Conservation (phyloP, 257 asterid genomes). For the Fraxinus anomala region DNA sequence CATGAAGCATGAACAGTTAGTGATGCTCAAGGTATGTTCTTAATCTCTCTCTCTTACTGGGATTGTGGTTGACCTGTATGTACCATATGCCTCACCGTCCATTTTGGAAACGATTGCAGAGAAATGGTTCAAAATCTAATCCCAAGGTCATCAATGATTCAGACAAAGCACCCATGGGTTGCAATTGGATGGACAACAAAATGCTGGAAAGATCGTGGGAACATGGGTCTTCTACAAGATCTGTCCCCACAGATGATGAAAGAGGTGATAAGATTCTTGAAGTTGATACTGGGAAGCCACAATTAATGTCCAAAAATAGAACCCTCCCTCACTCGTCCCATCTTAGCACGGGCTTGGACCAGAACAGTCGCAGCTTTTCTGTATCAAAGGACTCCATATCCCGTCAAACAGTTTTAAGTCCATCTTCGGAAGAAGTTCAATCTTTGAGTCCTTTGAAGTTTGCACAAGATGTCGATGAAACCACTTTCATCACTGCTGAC, state of each 20-base stretch:
- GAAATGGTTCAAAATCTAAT: slow-evolving; percentile 49
- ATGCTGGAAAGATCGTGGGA: slow-evolving; percentile 26
- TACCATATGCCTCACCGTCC: background rate
- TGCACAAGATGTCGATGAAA: slow-evolving; percentile 38
- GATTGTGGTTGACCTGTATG: background rate
- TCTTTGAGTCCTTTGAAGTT: slow-evolving; percentile 48
- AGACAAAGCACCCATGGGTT: slow-evolving; percentile 21
- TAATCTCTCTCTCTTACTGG: background rate
- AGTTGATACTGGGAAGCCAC: slow-evolving; percentile 47
- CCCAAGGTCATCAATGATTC: slow-evolving; percentile 18
- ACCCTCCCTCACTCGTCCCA: slow-evolving; percentile 57
- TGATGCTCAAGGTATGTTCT: slow-evolving; percentile 52
- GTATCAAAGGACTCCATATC: slow-evolving; percentile 62
- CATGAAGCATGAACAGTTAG: slow-evolving; percentile 46
- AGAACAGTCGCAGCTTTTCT: slow-evolving; percentile 52
- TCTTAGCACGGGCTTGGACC: slow-evolving; percentile 53
- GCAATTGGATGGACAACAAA: slow-evolving; percentile 16
- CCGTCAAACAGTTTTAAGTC: slow-evolving; percentile 47
- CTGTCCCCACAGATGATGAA: slow-evolving; percentile 35
- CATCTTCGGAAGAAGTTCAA: slow-evolving; percentile 58
- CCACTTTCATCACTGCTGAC: slow-evolving; percentile 54
- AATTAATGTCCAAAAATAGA: slow-evolving; percentile 32
- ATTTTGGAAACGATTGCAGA: slow-evolving; percentile 38
- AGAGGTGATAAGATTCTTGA: slow-evolving; percentile 61
- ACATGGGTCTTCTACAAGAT: slow-evolving; percentile 24